Percentiles rank a stretch among this genome's conserved stretches.
phyloP scores from a whole-genome alignment of 495 filamentous ascomycete species.

The Hyaloscypha finlandica region DNA sequence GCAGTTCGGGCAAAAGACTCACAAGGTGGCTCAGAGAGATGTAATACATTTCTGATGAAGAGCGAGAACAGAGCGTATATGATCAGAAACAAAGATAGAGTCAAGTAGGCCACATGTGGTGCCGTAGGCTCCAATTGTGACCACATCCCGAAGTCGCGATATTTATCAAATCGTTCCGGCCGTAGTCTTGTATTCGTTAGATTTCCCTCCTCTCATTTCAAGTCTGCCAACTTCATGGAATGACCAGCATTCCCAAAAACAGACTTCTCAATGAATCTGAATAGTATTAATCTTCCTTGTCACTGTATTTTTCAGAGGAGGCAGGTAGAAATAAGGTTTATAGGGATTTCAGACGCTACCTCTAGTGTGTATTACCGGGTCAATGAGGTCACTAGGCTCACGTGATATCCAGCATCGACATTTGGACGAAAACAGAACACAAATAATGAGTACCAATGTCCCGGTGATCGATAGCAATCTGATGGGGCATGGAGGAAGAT shows the following conservation, averaged over 20 bases:
- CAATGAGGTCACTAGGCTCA: background rate
- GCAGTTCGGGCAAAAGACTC: background rate
- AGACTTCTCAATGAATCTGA: background rate
- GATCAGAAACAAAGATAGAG: constrained; percentile 48
- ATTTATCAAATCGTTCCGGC: background rate
- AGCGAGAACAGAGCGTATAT: constrained; percentile 48
- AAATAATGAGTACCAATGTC: background rate
- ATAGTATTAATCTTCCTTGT: background rate
- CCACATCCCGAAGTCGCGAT: constrained; percentile 34
- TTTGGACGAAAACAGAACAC: background rate
- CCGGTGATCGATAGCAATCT: background rate
- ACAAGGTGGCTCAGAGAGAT: constrained; percentile 52
- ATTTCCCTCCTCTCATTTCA: background rate
- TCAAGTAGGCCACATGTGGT: constrained; percentile 47
- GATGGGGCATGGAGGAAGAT: too few species aligned
- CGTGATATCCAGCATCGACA: background rate
- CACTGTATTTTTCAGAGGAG: background rate
- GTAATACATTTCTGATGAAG: constrained; percentile 51
- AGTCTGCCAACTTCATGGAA: background rate
- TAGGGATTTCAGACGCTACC: background rate
- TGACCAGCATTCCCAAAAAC: background rate
- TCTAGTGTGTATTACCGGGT: background rate
- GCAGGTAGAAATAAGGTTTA: background rate
- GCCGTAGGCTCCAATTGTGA: constrained; percentile 46
- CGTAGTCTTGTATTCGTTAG: background rate